A percentile compares a stretch with the other conserved stretches of the same genome.
These are phyloP conservation scores for Penicillium glabrum DNA, from an alignment of 2,329 filamentous ascomycete genomes.

Conservation along the genomic window DNA sequence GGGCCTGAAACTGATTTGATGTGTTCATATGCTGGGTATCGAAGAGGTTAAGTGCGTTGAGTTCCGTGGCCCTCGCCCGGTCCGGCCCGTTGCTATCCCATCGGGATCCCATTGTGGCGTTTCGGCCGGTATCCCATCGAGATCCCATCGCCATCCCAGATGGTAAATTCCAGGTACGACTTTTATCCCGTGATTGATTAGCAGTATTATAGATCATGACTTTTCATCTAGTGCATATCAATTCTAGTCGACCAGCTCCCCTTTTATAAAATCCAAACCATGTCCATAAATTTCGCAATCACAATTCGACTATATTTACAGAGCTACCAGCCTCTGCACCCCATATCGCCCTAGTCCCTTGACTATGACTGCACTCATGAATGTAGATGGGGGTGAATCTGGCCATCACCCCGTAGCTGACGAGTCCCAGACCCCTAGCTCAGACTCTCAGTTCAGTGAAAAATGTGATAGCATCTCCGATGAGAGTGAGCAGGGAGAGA, in stretches of 20 bases:
- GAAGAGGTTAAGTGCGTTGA: background rate
- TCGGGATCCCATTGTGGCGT: background rate
- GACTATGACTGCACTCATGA: background rate
- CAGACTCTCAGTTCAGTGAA: background rate
- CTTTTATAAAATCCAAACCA: background rate
- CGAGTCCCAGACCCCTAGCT: background rate
- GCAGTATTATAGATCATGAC: background rate
- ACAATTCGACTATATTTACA: background rate
- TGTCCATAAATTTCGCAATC: background rate
- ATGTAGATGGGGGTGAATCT: background rate
- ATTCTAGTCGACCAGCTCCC: background rate
- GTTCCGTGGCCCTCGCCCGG: background rate
- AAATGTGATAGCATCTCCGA: background rate
- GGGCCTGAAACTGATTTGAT: no score
- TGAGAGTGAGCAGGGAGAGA: background rate
- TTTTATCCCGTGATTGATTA: background rate
- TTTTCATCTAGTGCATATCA: background rate
- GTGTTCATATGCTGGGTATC: no score
- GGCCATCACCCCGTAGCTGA: background rate
- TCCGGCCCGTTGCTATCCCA: background rate
- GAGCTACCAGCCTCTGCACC: background rate
- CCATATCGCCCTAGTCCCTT: background rate
- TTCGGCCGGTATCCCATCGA: no score
- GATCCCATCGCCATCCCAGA: background rate
- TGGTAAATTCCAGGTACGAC: background rate